Base-by-base conservation (phyloP, 208 protist species). In the Leishmania turanica region DNA sequence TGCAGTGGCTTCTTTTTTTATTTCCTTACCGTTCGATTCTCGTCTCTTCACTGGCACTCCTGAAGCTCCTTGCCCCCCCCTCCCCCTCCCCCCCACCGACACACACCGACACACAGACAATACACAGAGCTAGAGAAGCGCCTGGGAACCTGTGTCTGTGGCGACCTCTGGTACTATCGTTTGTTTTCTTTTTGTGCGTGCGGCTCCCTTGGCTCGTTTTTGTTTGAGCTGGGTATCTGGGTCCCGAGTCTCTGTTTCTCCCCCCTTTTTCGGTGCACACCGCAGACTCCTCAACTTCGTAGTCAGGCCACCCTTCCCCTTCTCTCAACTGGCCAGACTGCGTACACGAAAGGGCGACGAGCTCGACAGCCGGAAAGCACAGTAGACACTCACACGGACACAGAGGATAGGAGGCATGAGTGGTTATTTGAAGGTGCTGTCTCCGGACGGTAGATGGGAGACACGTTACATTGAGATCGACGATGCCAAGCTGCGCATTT, bases 401-500 rank as follows among this genome's bases (percentile, higher is more conserved):
- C 24, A 76, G 17, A 62, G 24, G n/a, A 62, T 31, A 45, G 19
- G 45, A 64, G 77, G 54, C 49, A 87, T 87, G 79, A 80, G 79
- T 8, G 91, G 90, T 1, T 93, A 91, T 66, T 82, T 95, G 40
- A 83, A 92, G 76, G 88, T 87, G 49, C 75, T 81, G 53, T 70
- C 62, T 45, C 82, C 74, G 42, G 78, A 87, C 51, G 85, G 89
- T 62, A 80, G 76, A 15, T 89, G 84, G 65, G 84, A 90, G 84
- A 88, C 87, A 31, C 68, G 84, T 49, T 97, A 96, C 83, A 91
- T 93, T 66, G 93, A 93, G 66, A 76, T 97, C 21, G 81, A 86
- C 19, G 89, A 88, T n/a, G 45, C 80, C 0, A 92, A 89, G 76
- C 71, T 97, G 27, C 91, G 90, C 77, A 92, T 93, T 84, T 97